These are phyloP conservation scores for Chaetothyriales sp. DNA, from an alignment of 2,329 filamentous ascomycete species.

Conservation along the genomic window DNA sequence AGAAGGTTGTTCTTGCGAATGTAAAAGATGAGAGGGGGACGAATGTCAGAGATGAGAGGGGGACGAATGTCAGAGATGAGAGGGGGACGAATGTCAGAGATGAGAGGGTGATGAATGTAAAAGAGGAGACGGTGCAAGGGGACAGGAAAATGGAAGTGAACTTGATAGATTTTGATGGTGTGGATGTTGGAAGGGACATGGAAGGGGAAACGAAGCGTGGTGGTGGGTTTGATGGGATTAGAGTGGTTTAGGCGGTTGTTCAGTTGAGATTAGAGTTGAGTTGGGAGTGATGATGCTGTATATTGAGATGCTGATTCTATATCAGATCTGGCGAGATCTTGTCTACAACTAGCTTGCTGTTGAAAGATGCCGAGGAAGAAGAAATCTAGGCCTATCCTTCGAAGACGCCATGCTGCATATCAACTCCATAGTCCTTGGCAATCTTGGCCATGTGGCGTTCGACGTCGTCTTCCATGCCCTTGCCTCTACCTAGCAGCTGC, in stretches of 20 bases:
- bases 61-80: not conserved
- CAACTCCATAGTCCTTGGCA: slow-evolving; percentile 82
- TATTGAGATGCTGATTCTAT: not conserved
- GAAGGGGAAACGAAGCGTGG: not conserved
- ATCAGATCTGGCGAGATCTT: not conserved
- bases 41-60: not conserved
- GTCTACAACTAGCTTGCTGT: too few relatives aligned
- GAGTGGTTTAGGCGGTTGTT: not conserved
- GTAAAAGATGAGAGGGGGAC: not conserved
- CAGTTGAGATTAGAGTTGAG: not conserved
- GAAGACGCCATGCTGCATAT: slow-evolving; percentile 78
- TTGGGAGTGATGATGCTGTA: not conserved
- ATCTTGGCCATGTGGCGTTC: slow-evolving; percentile 76
- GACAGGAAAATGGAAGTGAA: not conserved
- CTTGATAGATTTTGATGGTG: not conserved
- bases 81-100: not conserved
- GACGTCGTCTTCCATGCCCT: slow-evolving; percentile 88
- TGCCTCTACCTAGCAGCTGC: slow-evolving; percentile 62
- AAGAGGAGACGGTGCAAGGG: not conserved
- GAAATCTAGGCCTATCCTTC: slow-evolving; percentile 47
- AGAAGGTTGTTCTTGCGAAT: not conserved
- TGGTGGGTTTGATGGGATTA: not conserved
- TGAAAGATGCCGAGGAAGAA: not conserved
- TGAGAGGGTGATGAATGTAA: not conserved
- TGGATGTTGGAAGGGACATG: not conserved